Evolutionary conservation across 176 grass and related monocot species (phyloP).

Genomic region (Guadua angustifolia): DNA sequence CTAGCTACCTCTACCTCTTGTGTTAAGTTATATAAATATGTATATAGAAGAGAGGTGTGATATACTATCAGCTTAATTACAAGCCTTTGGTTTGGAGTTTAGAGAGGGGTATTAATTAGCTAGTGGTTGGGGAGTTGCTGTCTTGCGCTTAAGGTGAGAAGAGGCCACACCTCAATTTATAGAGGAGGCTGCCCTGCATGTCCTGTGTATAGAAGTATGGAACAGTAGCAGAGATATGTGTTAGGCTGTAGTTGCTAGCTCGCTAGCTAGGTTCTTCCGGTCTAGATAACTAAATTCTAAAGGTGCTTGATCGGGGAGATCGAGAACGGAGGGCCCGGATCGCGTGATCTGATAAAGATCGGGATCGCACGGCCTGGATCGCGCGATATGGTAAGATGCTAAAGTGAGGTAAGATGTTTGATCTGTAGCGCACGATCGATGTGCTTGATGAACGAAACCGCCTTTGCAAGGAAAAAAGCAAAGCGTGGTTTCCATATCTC

Average conservation of each 20-base stretch:
- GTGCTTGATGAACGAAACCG: constrained; percentile 30
- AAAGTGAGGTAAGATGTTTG: constrained; percentile 32
- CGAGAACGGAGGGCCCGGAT: constrained; percentile 29
- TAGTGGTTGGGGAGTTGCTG: constrained; percentile 49
- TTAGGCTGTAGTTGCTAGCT: constrained; percentile 40
- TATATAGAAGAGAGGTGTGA: no score
- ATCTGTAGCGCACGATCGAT: constrained; percentile 44
- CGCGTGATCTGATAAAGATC: background rate
- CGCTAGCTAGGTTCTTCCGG: constrained; percentile 36
- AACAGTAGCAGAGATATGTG: background rate
- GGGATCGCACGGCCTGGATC: constrained; percentile 6
- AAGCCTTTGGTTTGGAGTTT: constrained; percentile 10
- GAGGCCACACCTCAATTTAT: constrained; percentile 54
- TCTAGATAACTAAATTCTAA: constrained; percentile 31
- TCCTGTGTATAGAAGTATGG: background rate
- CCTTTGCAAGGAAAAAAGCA: constrained; percentile 21
- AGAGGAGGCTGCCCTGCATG: constrained; percentile 34
- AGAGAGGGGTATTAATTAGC: background rate
- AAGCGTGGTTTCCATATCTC: background rate
- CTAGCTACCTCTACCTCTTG: background rate
- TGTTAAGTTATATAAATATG: background rate
- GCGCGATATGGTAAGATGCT: constrained; percentile 50
- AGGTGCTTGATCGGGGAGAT: constrained; percentile 46
- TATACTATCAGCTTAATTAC: background rate
- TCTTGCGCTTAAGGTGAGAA: constrained; percentile 48